A percentile compares a stretch with the other conserved stretches of the same genome.
These are phyloP conservation scores for Schwanniomyces yamadae DNA, from an alignment of 805 yeast species.

Conservation along the genomic window DNA sequence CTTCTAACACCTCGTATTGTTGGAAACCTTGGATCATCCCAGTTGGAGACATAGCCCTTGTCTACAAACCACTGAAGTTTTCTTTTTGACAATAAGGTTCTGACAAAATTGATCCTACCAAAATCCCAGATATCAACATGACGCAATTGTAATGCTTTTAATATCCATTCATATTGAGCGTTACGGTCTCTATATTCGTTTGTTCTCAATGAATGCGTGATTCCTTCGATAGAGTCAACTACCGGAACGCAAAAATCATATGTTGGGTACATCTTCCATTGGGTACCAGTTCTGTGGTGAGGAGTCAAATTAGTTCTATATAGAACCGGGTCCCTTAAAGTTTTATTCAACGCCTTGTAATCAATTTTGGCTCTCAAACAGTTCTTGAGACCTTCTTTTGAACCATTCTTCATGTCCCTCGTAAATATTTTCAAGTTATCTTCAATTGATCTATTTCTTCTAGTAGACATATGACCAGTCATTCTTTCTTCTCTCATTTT, in stretches of 20 bases:
- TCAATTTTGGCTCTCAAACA: conserved; percentile 94
- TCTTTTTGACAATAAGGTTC: conserved; percentile 88
- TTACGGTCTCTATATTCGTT: conserved; percentile 96
- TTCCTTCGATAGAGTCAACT: conserved; percentile 89
- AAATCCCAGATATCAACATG: conserved; percentile 95
- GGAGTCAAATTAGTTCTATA: conserved; percentile 93
- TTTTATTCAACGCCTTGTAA: conserved; percentile 80
- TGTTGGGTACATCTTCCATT: conserved; percentile 93
- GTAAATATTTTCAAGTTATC: conserved; percentile 80
- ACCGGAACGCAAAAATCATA: conserved; percentile 95
- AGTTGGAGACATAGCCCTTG: conserved; percentile 72
- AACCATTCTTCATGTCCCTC: conserved; percentile 83
- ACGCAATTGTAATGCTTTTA: conserved; percentile 70
- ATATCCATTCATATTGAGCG: conserved; percentile 93
- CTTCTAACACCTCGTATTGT: conserved; percentile 96
- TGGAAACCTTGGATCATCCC: conserved; percentile 99
- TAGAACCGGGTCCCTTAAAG: conserved; percentile 91
- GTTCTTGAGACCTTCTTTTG: conserved; percentile 81
- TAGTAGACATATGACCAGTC: conserved; percentile 83
- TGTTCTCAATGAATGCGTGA: conserved; percentile 91
- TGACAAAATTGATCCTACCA: conserved; percentile 87
- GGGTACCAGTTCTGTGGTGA: conserved; percentile 86
- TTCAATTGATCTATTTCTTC: conserved; percentile 86
- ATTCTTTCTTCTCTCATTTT: conserved; percentile 94
- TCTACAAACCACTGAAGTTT: conserved; percentile 97